These are phyloP conservation scores for Tetrahymena borealis DNA, from an alignment of 73 alveolate genomes.

Conservation along the genomic window DNA sequence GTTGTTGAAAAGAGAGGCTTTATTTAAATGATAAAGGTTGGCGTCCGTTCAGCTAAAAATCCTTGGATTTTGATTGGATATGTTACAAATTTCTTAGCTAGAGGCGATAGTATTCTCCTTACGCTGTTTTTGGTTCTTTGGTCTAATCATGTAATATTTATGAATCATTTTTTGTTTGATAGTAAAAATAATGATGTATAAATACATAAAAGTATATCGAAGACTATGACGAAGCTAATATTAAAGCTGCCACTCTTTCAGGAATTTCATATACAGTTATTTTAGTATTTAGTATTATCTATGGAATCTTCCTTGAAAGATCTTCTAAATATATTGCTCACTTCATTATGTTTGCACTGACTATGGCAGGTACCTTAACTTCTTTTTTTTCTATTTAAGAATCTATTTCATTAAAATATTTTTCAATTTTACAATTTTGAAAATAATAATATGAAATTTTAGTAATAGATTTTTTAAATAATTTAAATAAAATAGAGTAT, in stretches of 20 bases:
- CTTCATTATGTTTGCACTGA: constrained; percentile 20
- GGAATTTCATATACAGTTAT: constrained; percentile 32
- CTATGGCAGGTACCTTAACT: background rate
- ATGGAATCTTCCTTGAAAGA: constrained; percentile 31
- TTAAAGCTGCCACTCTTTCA: constrained; percentile 34
- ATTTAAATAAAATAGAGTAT: too few relatives aligned
- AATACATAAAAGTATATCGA: constrained; percentile 1
- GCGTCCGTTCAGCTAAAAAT: constrained; percentile 28
- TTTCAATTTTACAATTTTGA: too few relatives aligned
- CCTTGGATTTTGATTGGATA: constrained; percentile 38
- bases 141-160: constrained; percentile 36
- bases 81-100: constrained; percentile 39
- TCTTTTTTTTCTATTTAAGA: too few relatives aligned
- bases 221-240: constrained; percentile 33
- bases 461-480: too few relatives aligned
- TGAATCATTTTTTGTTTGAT: too few relatives aligned
- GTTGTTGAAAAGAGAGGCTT: background rate
- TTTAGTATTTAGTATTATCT: constrained; percentile 8
- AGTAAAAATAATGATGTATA: background rate
- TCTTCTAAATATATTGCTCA: constrained; percentile 12
- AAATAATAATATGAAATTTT: too few relatives aligned
- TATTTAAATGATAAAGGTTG: constrained; percentile 19
- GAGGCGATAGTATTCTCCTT: constrained; percentile 36
- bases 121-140: constrained; percentile 32
- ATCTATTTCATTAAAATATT: too few relatives aligned